Base-by-base conservation (phyloP, 2,329 filamentous ascomycete genomes). In the Triangularia setosa region DNA sequence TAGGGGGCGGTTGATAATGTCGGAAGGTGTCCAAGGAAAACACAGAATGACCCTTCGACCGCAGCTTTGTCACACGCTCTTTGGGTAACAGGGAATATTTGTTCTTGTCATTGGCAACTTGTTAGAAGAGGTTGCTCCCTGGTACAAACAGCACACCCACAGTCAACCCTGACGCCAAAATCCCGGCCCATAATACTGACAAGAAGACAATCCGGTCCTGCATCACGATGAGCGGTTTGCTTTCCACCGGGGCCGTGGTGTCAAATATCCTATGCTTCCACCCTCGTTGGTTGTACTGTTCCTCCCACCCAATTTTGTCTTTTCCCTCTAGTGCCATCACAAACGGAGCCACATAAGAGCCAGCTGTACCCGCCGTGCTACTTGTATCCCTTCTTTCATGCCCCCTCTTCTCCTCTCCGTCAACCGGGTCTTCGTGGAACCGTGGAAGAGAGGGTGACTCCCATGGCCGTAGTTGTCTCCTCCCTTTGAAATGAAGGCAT, bases 381-480 rank as follows among this genome's bases (percentile, higher is more conserved):
- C 35, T 53, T n/a, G 48, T 33, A 2, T 35, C 60, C 57, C 35
- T 71, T 69, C 59, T 61, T 59, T 30, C 65, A 52, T 23, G 64
- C 73, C 68, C 66, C 3, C 74, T 71, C 9, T 78, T 63, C 33
- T 44, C 58, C 76, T 79, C 3, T 80, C 69, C 7, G 75, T 74
- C 55, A 75, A 74, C 21, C 3, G 23, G 35, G 16, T 12, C 11
- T 66, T 24, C 0, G 21, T 6, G 24, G 62, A 73, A 69, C 3
- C 24, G 21, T 4, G 48, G 24, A 12, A 54, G 48, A 21, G 24
- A 40, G 35, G 12, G 2, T 48, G 23, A 6, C 65, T 81, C 79
- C 79, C 79, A 81, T 0, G 78, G 76, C 2, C 75, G 70, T 4
- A 79, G 64, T 35, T 77, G 73, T 9, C 79, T 75, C 56, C 65